Evolutionary conservation across 306 rosid species (phyloP), one percentile per base, ranked within the genome.

Genomic region (Alnus glutinosa): DNA sequence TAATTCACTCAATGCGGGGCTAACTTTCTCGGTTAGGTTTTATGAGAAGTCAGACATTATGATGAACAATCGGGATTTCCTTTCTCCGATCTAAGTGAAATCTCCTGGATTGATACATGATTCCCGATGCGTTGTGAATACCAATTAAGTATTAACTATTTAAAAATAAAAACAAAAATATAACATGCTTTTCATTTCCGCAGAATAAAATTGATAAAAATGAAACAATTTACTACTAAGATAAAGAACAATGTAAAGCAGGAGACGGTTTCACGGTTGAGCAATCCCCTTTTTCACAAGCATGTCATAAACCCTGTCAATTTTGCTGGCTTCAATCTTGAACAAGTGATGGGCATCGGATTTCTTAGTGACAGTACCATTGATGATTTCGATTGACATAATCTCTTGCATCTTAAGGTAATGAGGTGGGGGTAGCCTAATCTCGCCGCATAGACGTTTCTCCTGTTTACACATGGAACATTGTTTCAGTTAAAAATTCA

Each of bases 281-380:
- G 87, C 94, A 42, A 94, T 83, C 57, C 98, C 98, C 83, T 94
- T 94, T 57, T 88, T 92, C 5, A 94, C 79, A 34, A 94, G 97
- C 94, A 92, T 92, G 70, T 94, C 98, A 74, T 88, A 94, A 15
- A 94, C 94, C 72, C 87, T 87, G 85, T 92, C 98, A 71, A 92
- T 70, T 81, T 86, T 90, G 73, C 74, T 68, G 39, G 93, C 64
- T 67, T 94, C 98, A 75, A 92, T 84, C 81, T 91, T 85, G 96
- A 94, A 92, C 36, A 94, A 61, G 68, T 82, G 94, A 82, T 90
- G 90, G 55, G 96, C 98, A 83, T 92, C 98, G 0, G 97, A 85
- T 85, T 88, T 90, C 70, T 89, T 70, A 71, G 85, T 80, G 51
- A 89, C 77, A 70, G 67, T 86, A 51, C 97, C 97, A 47, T 85